Conservation (phyloP, 495 filamentous ascomycete genomes). For the Ramalina peruviana region DNA sequence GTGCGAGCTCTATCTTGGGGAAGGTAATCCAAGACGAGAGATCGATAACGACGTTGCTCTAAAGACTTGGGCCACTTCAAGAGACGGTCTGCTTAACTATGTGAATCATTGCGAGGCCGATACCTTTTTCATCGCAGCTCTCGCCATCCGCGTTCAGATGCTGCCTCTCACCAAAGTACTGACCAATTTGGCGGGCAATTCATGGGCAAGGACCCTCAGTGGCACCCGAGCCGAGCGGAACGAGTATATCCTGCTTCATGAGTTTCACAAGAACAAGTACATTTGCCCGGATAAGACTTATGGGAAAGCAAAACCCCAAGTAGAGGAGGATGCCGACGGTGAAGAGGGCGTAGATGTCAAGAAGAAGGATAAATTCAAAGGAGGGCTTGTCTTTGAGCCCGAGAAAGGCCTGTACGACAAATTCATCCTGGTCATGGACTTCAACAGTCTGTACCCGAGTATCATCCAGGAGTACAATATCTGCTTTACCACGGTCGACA, state of each 20-base stretch:
- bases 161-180: conserved; percentile 86
- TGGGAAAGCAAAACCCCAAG: conserved; percentile 53
- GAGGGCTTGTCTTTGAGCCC: conserved; percentile 93
- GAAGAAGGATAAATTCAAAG: conserved; percentile 99
- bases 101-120: conserved; percentile 84
- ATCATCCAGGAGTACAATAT: conserved; percentile 99
- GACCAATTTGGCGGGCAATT: conserved; percentile 94
- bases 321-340: conserved; percentile 56
- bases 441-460: conserved; percentile 96
- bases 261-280: conserved; percentile 90
- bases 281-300: conserved; percentile 88
- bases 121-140: conserved; percentile 86
- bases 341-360: conserved; percentile 58
- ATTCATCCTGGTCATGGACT: conserved; percentile 97
- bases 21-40: conserved; percentile 55
- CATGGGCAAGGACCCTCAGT: conserved; percentile 90
- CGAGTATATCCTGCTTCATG: conserved; percentile 96
- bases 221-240: conserved; percentile 95
- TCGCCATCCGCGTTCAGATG: conserved; percentile 80
- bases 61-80: conserved; percentile 74
- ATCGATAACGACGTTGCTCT: conserved; percentile 77
- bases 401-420: conserved; percentile 96
- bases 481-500: conserved; percentile 93
- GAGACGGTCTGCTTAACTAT: conserved; percentile 83
- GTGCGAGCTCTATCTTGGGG: conserved; percentile 74